Evolutionary conservation across 768 basidiomycete genomes (phyloP).

Genomic region (Krasilnikovozyma curviuscula): DNA sequence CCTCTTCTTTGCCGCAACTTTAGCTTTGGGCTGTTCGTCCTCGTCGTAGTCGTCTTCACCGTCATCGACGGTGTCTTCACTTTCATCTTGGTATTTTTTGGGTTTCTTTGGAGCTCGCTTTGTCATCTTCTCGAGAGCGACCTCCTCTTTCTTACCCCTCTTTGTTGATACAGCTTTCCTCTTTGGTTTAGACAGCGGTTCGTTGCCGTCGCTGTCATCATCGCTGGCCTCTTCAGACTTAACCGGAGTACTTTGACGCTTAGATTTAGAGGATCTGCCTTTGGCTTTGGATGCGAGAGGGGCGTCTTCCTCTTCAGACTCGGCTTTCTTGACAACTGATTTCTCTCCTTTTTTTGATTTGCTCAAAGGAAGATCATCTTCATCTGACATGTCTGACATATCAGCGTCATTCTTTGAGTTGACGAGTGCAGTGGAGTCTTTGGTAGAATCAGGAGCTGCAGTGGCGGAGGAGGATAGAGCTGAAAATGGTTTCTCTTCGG

Average conservation of each 20-base stretch:
- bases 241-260: slow-evolving; percentile 5
- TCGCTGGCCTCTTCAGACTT: slow-evolving; percentile 28
- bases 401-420: not conserved
- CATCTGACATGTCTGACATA: slow-evolving; percentile 1
- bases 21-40: slow-evolving; percentile 19
- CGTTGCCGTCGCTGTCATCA: slow-evolving; percentile 30
- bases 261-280: slow-evolving; percentile 16
- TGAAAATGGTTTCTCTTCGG: not conserved
- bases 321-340: slow-evolving; percentile 18
- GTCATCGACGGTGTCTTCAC: slow-evolving; percentile 31
- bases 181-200: slow-evolving; percentile 1
- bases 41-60: slow-evolving; percentile 26
- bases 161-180: slow-evolving; percentile 15
- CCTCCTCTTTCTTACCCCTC: slow-evolving; percentile 23
- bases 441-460: not conserved
- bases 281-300: slow-evolving; percentile 4
- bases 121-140: slow-evolving; percentile 33
- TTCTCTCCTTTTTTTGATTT: not conserved
- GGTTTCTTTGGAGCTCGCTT: slow-evolving; percentile 15
- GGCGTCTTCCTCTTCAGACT: slow-evolving; percentile 23
- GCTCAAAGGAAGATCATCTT: slow-evolving; percentile 9
- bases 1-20: slow-evolving; percentile 32
- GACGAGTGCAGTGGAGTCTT: not conserved
- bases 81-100: slow-evolving; percentile 3
- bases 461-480: not conserved